phyloP scores from a whole-genome alignment of 2,329 filamentous ascomycete genomes.

The Monosporascus sp. region DNA sequence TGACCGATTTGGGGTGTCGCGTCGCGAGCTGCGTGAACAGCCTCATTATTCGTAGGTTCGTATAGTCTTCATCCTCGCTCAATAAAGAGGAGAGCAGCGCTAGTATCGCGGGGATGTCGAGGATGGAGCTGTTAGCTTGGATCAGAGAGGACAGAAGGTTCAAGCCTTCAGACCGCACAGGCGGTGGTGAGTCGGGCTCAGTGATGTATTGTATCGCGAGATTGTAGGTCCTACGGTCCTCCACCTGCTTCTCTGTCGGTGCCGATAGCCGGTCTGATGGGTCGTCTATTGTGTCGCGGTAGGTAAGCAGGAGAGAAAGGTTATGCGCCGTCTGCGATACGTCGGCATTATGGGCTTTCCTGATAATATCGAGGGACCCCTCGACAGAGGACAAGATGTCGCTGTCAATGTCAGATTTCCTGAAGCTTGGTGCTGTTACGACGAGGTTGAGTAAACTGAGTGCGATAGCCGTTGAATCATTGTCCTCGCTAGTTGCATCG shows the following conservation, averaged over 20 bases:
- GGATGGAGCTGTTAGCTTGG: constrained; percentile 44
- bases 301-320: constrained; percentile 49
- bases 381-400: constrained; percentile 42
- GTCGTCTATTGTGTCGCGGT: constrained; percentile 49
- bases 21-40: constrained; percentile 57
- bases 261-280: constrained; percentile 30
- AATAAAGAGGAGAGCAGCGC: constrained; percentile 61
- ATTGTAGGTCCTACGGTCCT: constrained; percentile 57
- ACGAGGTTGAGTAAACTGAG: constrained; percentile 59
- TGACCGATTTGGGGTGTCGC: constrained; percentile 57
- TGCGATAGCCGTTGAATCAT: constrained; percentile 47
- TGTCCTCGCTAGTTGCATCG: constrained; percentile 34
- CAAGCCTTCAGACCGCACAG: constrained; percentile 61
- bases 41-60: constrained; percentile 63
- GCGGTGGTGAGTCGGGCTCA: constrained; percentile 55
- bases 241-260: constrained; percentile 44
- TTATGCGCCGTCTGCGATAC: constrained; percentile 51
- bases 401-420: constrained; percentile 39
- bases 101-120: constrained; percentile 62
- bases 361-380: constrained; percentile 40
- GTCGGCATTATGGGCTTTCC: constrained; percentile 32
- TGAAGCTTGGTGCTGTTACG: constrained; percentile 52
- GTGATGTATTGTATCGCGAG: constrained; percentile 62
- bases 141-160: constrained; percentile 57
- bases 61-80: constrained; percentile 64